A percentile compares a stretch with the other conserved stretches of the same genome.
These are phyloP conservation scores for Neoboletus brunneissimus DNA, from an alignment of 768 basidiomycete species.

Conservation along the genomic window DNA sequence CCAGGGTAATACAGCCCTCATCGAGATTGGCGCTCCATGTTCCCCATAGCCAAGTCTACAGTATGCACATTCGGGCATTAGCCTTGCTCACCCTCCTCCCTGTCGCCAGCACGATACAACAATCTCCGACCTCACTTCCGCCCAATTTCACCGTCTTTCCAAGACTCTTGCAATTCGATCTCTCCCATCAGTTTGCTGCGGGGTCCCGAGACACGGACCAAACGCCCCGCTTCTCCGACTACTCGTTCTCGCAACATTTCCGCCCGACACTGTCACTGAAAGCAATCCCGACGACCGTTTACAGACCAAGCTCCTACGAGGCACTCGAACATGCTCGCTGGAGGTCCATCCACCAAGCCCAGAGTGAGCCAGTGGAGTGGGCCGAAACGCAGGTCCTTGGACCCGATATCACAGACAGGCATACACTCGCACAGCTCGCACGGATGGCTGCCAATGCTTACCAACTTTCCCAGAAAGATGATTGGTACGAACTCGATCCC, in stretches of 20 bases:
- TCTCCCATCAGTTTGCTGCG: slow-evolving; percentile 15
- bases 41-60: not conserved
- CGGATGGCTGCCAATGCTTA: slow-evolving; percentile 92
- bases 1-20: not conserved
- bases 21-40: no score
- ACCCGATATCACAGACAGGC: slow-evolving; percentile 76
- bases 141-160: not conserved
- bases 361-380: slow-evolving; percentile 65
- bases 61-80: slow-evolving; percentile 6
- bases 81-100: not conserved
- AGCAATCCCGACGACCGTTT: slow-evolving; percentile 50
- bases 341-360: slow-evolving; percentile 45
- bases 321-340: slow-evolving; percentile 51
- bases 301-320: slow-evolving; percentile 53
- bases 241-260: slow-evolving; percentile 6
- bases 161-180: slow-evolving; percentile 21
- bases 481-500: slow-evolving; percentile 80
- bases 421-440: slow-evolving; percentile 79
- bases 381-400: slow-evolving; percentile 59
- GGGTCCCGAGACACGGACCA: slow-evolving; percentile 5
- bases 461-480: slow-evolving; percentile 59
- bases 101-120: slow-evolving; percentile 2
- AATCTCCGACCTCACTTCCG: not conserved
- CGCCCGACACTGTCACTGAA: slow-evolving; percentile 34
- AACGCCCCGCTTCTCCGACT: not conserved